Conservation (phyloP, 805 yeast species). For the Torulaspora maleeae region DNA sequence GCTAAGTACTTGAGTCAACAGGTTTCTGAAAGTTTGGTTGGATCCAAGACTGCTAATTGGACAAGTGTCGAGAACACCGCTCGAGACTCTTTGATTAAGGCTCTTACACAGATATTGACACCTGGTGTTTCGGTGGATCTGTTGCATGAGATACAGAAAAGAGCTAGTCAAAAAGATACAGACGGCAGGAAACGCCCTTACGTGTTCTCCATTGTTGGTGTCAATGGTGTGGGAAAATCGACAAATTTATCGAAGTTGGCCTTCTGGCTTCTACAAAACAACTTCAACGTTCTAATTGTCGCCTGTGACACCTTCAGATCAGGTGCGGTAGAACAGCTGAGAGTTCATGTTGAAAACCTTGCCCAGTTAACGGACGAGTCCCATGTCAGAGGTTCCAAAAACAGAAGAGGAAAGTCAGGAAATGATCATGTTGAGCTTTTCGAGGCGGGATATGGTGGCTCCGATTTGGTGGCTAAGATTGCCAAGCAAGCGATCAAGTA, state of each 20-base stretch:
- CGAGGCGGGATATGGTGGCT: conserved; percentile 95
- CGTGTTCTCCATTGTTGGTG: conserved; percentile 96
- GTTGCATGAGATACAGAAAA: conserved; percentile 67
- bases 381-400: conserved; percentile 35
- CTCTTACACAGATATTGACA: conserved; percentile 70
- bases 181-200: conserved; percentile 54
- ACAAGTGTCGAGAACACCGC: conserved; percentile 72
- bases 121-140: conserved; percentile 89
- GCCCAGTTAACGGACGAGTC: conserved; percentile 56
- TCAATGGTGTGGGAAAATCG: conserved; percentile 96
- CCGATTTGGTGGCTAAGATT: conserved; percentile 86
- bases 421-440: conserved; percentile 61
- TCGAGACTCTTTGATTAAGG: conserved; percentile 55
- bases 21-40: conserved; percentile 64
- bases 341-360: conserved; percentile 86
- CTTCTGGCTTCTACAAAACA: conserved; percentile 90
- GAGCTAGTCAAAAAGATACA: conserved; percentile 22
- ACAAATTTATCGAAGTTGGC: conserved; percentile 92
- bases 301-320: conserved; percentile 98
- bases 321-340: conserved; percentile 96
- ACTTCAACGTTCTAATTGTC: conserved; percentile 78
- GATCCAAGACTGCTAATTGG: conserved; percentile 68
- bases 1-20: conserved; percentile 67
- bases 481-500: conserved; percentile 85
- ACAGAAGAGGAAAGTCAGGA: conserved; percentile 37